phyloP scores from a whole-genome alignment of 805 yeast genomes.

The Ogataea paraovalis region DNA sequence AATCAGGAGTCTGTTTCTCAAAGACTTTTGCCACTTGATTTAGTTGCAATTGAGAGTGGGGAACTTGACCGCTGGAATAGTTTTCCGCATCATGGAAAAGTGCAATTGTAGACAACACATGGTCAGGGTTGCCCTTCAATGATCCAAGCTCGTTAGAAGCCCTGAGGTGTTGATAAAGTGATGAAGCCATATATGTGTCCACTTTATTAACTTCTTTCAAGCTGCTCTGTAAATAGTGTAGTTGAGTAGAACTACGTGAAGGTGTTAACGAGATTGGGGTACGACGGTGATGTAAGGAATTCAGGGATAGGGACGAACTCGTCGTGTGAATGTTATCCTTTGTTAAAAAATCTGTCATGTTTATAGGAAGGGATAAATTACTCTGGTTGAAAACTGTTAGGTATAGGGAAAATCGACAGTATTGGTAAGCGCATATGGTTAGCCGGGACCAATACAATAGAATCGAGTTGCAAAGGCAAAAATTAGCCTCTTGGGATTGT shows the following conservation, averaged over 20 bases:
- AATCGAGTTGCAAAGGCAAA: too few species aligned
- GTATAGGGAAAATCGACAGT: too few species aligned
- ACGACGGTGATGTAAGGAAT: not conserved
- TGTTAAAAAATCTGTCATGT: not conserved
- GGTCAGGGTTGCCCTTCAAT: conserved; percentile 16
- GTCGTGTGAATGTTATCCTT: not conserved
- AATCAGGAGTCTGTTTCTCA: conserved; percentile 7
- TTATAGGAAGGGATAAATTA: too few species aligned
- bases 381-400: too few species aligned
- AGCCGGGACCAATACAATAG: too few species aligned
- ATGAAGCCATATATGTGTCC: not conserved
- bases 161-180: conserved; percentile 1
- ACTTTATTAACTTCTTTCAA: not conserved
- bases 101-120: conserved; percentile 18
- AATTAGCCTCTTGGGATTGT: not conserved
- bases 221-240: not conserved
- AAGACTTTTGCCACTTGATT: conserved; percentile 1
- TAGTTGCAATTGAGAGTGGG: conserved; percentile 1
- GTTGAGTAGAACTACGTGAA: not conserved
- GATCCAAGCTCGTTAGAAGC: conserved; percentile 8
- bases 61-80: not conserved
- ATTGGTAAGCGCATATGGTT: too few species aligned
- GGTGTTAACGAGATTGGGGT: not conserved
- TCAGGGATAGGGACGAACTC: not conserved
- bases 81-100: conserved; percentile 10